Conservation (phyloP, 306 rosid genomes). For the Macrotyloma uniflorum region DNA sequence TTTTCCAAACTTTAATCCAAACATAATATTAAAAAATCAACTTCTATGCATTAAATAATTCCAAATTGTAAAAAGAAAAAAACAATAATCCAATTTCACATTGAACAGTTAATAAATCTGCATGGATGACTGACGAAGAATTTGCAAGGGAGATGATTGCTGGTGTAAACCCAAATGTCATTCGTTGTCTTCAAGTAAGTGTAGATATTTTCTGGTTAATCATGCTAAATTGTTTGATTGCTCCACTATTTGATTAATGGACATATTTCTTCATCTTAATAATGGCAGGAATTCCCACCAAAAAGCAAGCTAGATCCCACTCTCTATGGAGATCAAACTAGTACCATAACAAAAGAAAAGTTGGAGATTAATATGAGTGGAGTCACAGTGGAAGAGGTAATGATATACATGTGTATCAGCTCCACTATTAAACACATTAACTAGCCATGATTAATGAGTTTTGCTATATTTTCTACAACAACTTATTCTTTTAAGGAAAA, state of each 20-base stretch:
- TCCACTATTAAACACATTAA: neutral
- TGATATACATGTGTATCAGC: neutral
- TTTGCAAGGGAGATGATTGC: constrained; percentile 75
- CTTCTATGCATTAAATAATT: neutral
- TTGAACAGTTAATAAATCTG: constrained; percentile 51
- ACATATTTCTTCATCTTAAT: neutral
- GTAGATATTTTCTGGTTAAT: neutral
- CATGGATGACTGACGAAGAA: constrained; percentile 75
- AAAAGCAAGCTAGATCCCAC: neutral
- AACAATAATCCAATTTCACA: neutral
- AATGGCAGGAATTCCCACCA: constrained; percentile 30
- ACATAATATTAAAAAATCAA: too few species aligned
- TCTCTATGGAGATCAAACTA: constrained; percentile 58
- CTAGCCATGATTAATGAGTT: neutral
- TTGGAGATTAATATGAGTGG: constrained; percentile 51
- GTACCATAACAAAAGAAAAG: constrained; percentile 55
- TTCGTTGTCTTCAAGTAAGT: constrained; percentile 41
- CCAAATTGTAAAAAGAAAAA: too few species aligned
- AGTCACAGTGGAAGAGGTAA: constrained; percentile 58
- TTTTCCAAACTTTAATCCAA: too few species aligned
- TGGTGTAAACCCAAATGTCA: constrained; percentile 62
- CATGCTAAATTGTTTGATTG: neutral
- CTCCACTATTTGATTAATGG: neutral
- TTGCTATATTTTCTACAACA: neutral
- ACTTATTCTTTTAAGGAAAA: neutral